Percentiles rank a stretch among this genome's conserved stretches.
These are phyloP conservation scores for Ophiostoma sp. DNA, from an alignment of 2,329 filamentous ascomycete species.

Conservation along the genomic window DNA sequence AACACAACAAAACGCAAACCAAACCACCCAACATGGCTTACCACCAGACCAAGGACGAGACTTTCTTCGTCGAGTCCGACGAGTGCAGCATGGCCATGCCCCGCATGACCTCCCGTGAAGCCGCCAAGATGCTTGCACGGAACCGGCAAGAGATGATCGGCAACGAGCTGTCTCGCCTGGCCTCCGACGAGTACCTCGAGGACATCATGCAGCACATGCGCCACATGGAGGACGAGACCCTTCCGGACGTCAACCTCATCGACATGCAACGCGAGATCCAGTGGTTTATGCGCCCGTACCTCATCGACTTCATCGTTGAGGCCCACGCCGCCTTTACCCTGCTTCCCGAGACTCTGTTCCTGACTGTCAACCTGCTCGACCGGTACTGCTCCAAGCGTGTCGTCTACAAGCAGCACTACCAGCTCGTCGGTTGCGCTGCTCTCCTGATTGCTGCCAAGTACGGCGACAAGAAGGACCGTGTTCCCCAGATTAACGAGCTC, in stretches of 20 bases:
- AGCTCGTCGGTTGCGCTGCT: slow-evolving; percentile 93
- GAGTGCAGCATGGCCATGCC: slow-evolving; percentile 47
- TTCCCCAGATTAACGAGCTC: slow-evolving; percentile 94
- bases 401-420: slow-evolving; percentile 98
- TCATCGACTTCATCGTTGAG: slow-evolving; percentile 97
- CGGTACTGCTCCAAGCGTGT: slow-evolving; percentile 97
- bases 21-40: slow-evolving; percentile 36
- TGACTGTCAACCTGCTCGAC: slow-evolving; percentile 94
- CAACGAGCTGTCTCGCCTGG: slow-evolving; percentile 81
- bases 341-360: slow-evolving; percentile 90
- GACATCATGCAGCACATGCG: slow-evolving; percentile 94
- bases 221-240: slow-evolving; percentile 90
- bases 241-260: slow-evolving; percentile 95
- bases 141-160: slow-evolving; percentile 85
- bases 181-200: slow-evolving; percentile 88
- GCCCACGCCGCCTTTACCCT: slow-evolving; percentile 93
- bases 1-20: background rate
- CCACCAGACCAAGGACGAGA: slow-evolving; percentile 41
- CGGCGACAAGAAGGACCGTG: slow-evolving; percentile 95
- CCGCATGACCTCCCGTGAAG: slow-evolving; percentile 71
- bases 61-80: slow-evolving; percentile 59
- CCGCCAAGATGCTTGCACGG: slow-evolving; percentile 74
- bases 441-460: slow-evolving; percentile 98
- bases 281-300: slow-evolving; percentile 98
- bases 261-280: slow-evolving; percentile 99